A percentile compares a stretch with the other conserved stretches of the same genome.
Conservation (phyloP, 2,329 filamentous ascomycete species). For the Diaporthe amygdali region DNA sequence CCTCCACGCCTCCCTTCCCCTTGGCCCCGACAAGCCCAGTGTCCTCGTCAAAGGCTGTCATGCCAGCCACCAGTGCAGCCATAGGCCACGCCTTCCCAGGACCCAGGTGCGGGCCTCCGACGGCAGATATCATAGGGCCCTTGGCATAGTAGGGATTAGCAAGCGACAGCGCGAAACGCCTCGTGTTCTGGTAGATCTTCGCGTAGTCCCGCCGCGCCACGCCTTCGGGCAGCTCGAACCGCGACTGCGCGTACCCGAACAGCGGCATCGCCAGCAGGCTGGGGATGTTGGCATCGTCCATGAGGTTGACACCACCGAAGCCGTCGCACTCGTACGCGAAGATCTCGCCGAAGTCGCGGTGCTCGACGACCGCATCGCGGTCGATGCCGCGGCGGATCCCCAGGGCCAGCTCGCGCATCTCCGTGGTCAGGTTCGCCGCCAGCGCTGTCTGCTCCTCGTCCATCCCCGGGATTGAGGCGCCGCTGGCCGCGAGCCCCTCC, state of each 20-base stretch:
- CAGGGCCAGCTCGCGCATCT: conserved; percentile 63
- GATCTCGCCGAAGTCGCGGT: conserved; percentile 68
- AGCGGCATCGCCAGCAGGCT: conserved; percentile 70
- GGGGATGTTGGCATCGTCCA: conserved; percentile 77
- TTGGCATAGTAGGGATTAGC: conserved; percentile 80
- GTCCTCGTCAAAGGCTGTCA: conserved; percentile 47
- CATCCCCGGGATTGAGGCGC: conserved; percentile 23
- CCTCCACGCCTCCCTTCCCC: conserved; percentile 30
- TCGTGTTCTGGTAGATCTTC: conserved; percentile 76
- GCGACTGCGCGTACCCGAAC: conserved; percentile 54
- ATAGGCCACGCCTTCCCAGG: conserved; percentile 62
- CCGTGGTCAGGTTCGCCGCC: conserved; percentile 48
- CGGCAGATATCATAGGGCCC: conserved; percentile 71
- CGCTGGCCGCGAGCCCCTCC: conserved; percentile 45
- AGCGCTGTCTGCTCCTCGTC: conserved; percentile 38
- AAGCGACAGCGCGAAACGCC: conserved; percentile 76
- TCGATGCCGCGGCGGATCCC: conserved; percentile 72
- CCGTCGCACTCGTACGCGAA: conserved; percentile 82
- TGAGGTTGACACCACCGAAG: conserved; percentile 68
- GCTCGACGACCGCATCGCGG: conserved; percentile 69
- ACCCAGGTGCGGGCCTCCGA: conserved; percentile 74
- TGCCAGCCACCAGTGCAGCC: conserved; percentile 57
- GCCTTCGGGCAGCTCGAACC: conserved; percentile 3
- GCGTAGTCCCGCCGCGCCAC: conserved; percentile 52
- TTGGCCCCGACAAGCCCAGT: conserved; percentile 31